Evolutionary conservation across 805 yeast species (phyloP).

Genomic region (Zygoascus flipseniorum): DNA sequence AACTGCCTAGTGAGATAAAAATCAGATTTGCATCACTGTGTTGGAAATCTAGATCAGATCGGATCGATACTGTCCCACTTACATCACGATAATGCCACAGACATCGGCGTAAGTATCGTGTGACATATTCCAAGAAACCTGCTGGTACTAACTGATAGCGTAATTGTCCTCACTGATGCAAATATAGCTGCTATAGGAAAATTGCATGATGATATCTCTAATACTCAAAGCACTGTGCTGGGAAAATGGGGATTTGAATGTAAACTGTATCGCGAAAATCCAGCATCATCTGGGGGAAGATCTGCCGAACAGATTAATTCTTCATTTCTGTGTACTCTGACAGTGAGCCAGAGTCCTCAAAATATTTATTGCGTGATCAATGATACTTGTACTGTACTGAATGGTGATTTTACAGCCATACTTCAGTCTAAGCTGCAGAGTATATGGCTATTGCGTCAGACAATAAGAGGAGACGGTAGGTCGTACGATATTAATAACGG

Average conservation of each 20-base stretch:
- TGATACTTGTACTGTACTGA: constrained; percentile 34
- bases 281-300: constrained; percentile 31
- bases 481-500: constrained; percentile 47
- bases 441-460: constrained; percentile 62
- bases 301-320: background rate
- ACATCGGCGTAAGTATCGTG: background rate
- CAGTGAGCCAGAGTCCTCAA: constrained; percentile 23
- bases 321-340: constrained; percentile 24
- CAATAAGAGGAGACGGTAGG: constrained; percentile 66
- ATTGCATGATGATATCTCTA: constrained; percentile 63
- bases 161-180: constrained; percentile 11
- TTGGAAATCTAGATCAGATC: no score
- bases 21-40: no score
- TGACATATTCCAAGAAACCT: no score
- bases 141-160: constrained; percentile 3
- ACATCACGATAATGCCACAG: background rate
- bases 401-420: constrained; percentile 50
- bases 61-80: background rate
- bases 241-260: constrained; percentile 66
- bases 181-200: constrained; percentile 43
- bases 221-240: constrained; percentile 51
- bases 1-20: no score
- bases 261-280: constrained; percentile 57
- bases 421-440: constrained; percentile 53
- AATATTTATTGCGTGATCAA: constrained; percentile 25